Evolutionary conservation across 2,329 filamentous ascomycete genomes (phyloP), one percentile per base, ranked within the genome.

Genomic region (Penicillium freii): DNA sequence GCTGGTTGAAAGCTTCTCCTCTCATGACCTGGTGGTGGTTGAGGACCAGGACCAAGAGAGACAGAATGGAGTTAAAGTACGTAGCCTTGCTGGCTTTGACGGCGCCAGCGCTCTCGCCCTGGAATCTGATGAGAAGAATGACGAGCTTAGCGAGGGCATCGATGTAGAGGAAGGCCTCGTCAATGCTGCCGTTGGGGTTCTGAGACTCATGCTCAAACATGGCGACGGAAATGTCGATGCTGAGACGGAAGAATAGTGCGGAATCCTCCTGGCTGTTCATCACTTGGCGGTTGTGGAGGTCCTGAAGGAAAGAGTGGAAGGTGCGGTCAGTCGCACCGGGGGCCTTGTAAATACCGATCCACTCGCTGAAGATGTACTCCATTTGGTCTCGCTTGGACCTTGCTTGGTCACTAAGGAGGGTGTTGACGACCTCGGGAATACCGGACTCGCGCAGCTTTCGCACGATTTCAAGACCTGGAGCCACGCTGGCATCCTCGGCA

Each of bases 281-380:
- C 19, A 94, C 80, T 60, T 88, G 84, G 62, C 84, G 84, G 56
- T 87, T 82, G 66, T 93, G 88, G 69, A 97, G 80, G 73, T 97
- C 93, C 66, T 89, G 86, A 45, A 97, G 84, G 74, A 97, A 97
- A 1, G 90, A 84, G 6, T 83, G 78, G 53, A 87, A 81, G 0
- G 87, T 84, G 69, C 88, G 89, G 60, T 91, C 88, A 4, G 88
- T 87, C 4, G 88, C 85, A 64, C 87, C 86, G n/a, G 86, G 83
- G 66, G 91, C 90, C 73, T 89, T 89, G 77, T 83, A 88, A 8
- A 97, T 83, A 58, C 88, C 87, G 29, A 93, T 84, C 94, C 94
- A 99, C 77, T 99, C 94, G 43, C 93, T 92, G 69, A 99, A 97
- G 21, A 97, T 83, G 71, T 99, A 97, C 66, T 95, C 91, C 76